These are phyloP conservation scores for Rubia tinctorum DNA, from an alignment of 305 asterid genomes.

Conservation along the genomic window DNA sequence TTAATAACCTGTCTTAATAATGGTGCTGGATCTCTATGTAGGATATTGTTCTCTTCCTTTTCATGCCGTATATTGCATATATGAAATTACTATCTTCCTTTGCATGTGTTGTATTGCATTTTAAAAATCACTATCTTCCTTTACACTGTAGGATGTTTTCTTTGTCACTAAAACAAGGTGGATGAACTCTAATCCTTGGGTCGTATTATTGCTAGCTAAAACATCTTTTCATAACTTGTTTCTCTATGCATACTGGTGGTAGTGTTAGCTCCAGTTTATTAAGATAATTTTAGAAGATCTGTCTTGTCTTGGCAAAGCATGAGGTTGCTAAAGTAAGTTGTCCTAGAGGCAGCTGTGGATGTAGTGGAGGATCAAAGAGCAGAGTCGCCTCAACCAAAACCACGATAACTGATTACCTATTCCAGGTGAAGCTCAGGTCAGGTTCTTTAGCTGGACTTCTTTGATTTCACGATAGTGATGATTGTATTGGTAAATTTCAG, in stretches of 20 bases:
- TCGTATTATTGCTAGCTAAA: not conserved
- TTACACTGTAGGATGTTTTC: not conserved
- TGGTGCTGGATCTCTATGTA: not conserved
- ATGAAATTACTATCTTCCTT: too few species aligned
- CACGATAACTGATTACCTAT: not conserved
- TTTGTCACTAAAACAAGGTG: too few species aligned
- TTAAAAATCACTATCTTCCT: not conserved
- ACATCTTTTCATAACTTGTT: not conserved
- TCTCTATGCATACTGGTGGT: not conserved
- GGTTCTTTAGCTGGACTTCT: slow-evolving; percentile 2
- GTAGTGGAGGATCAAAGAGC: not conserved
- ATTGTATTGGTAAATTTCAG: not conserved
- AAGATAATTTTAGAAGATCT: not conserved
- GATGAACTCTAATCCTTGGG: not conserved
- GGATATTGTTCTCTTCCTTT: slow-evolving; percentile 2
- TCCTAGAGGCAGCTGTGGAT: not conserved
- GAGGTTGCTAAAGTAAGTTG: not conserved
- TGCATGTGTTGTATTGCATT: not conserved
- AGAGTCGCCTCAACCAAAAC: not conserved
- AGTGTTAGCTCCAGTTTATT: not conserved
- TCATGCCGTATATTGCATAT: not conserved
- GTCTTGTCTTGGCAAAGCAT: not conserved
- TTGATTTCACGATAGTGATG: not conserved
- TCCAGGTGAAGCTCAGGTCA: not conserved
- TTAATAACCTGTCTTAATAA: not conserved